phyloP scores from a whole-genome alignment of 768 basidiomycete species.

The Lactarius sanguifluus region DNA sequence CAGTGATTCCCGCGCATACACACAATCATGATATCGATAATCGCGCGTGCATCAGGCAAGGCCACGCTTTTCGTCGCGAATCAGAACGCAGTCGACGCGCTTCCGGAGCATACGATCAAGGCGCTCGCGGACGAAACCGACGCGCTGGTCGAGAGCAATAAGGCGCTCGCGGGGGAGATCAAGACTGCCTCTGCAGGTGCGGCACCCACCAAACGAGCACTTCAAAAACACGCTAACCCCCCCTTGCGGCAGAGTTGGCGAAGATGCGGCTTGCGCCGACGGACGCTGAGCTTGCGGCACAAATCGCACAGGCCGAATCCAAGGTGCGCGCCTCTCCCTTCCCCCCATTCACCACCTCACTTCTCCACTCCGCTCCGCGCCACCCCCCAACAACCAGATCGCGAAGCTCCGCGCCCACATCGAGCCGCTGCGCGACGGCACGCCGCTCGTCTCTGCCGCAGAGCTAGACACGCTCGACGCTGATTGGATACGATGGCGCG shows the following conservation, averaged over 20 bases:
- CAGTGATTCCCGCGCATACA: background rate
- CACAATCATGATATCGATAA: background rate
- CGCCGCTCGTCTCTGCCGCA: conserved; percentile 64
- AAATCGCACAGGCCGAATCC: conserved; percentile 50
- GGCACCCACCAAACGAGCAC: conserved; percentile 11
- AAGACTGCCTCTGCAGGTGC: conserved; percentile 50
- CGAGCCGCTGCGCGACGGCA: conserved; percentile 64
- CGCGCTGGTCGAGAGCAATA: conserved; percentile 59
- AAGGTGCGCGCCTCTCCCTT: conserved; percentile 46
- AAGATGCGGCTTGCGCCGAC: conserved; percentile 67
- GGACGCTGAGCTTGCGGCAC: conserved; percentile 58
- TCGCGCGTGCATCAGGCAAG: conserved; percentile 54
- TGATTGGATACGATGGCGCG: conserved; percentile 79
- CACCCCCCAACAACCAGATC: conserved; percentile 42
- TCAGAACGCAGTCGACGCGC: conserved; percentile 65
- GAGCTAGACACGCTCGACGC: conserved; percentile 67
- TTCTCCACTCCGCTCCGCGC: background rate
- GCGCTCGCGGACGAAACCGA: conserved; percentile 61
- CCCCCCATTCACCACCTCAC: conserved; percentile 19
- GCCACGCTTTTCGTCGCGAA: conserved; percentile 86
- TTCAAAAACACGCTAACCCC: conserved; percentile 23
- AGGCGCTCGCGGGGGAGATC: conserved; percentile 48
- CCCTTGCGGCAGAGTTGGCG: conserved; percentile 53
- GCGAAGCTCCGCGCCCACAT: conserved; percentile 50
- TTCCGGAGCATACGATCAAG: conserved; percentile 60